These are phyloP conservation scores for Larix kaempferi DNA, from an alignment of 75 land plant species.

Conservation along the genomic window DNA sequence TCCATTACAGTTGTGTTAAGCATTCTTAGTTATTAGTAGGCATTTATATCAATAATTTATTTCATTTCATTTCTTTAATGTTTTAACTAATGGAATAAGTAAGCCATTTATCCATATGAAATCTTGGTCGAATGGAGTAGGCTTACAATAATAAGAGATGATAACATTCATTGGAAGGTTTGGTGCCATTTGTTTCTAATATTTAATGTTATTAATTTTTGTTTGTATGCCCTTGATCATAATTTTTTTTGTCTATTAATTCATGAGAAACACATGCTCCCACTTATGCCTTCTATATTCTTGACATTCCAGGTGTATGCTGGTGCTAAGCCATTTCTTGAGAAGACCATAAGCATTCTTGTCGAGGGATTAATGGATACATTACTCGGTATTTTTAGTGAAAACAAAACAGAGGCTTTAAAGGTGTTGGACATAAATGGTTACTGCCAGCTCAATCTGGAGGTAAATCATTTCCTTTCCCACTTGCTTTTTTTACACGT, in stretches of 20 bases:
- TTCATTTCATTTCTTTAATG: too few species aligned
- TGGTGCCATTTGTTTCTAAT: background rate
- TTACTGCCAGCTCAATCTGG: slow-evolving; percentile 94
- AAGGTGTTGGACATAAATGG: slow-evolving; percentile 79
- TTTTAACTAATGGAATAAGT: background rate
- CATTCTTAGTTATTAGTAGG: too few species aligned
- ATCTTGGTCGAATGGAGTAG: background rate
- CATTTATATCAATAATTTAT: too few species aligned
- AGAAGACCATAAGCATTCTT: slow-evolving; percentile 71
- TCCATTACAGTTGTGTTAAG: too few species aligned
- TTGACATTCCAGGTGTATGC: slow-evolving; percentile 64
- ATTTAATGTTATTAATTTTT: background rate
- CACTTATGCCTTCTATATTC: background rate
- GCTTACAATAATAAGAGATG: background rate
- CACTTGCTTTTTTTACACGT: background rate
- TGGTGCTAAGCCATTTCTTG: slow-evolving; percentile 85
- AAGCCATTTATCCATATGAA: background rate
- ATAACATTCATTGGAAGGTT: background rate
- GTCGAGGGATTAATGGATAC: slow-evolving; percentile 90
- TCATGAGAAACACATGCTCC: background rate
- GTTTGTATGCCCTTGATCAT: too few species aligned
- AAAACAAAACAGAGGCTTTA: slow-evolving; percentile 59
- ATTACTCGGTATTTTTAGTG: slow-evolving; percentile 67
- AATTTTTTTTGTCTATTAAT: too few species aligned
- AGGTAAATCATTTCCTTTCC: slow-evolving; percentile 42